A percentile compares a stretch with the other conserved stretches of the same genome.
Evolutionary conservation across 805 yeast genomes (phyloP).

Genomic region (Candida silvicultrix): DNA sequence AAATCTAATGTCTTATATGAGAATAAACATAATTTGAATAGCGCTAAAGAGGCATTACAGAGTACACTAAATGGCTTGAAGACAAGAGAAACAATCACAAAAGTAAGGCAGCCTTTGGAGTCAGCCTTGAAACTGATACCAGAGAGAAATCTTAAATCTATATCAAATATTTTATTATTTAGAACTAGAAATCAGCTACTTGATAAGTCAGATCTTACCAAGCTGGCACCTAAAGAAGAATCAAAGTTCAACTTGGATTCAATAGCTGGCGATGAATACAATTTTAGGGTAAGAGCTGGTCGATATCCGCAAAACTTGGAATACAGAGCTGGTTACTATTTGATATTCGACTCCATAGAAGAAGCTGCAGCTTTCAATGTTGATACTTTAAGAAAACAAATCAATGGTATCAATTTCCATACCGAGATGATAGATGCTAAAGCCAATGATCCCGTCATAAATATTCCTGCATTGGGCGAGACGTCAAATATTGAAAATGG

Average conservation of each 20-base stretch:
- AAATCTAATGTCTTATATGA: neutral
- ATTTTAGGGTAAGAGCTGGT: conserved; percentile 39
- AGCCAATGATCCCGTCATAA: conserved; percentile 1
- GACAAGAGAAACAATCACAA: neutral
- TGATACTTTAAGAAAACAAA: conserved; percentile 40
- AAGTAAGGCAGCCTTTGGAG: neutral
- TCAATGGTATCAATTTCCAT: conserved; percentile 44
- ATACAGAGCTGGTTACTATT: conserved; percentile 44
- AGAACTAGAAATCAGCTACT: conserved; percentile 33
- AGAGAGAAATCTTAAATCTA: neutral
- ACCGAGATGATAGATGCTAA: conserved; percentile 36
- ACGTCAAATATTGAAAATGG: neutral
- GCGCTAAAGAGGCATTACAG: neutral
- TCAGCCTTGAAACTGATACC: conserved; percentile 5
- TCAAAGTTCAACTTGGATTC: conserved; percentile 26
- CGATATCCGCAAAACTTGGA: conserved; percentile 39
- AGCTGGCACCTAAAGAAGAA: conserved; percentile 25
- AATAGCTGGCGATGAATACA: conserved; percentile 17
- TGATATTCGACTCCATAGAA: conserved; percentile 39
- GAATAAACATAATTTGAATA: neutral
- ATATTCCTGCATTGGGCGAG: conserved; percentile 3
- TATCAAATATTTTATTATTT: conserved; percentile 31
- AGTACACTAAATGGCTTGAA: neutral
- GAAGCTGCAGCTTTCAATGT: conserved; percentile 46
- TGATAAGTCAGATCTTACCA: conserved; percentile 31